Evolutionary conservation across 306 rosid genomes (phyloP), one percentile per base, ranked within the genome.

Genomic region (Malus sylvestris): DNA sequence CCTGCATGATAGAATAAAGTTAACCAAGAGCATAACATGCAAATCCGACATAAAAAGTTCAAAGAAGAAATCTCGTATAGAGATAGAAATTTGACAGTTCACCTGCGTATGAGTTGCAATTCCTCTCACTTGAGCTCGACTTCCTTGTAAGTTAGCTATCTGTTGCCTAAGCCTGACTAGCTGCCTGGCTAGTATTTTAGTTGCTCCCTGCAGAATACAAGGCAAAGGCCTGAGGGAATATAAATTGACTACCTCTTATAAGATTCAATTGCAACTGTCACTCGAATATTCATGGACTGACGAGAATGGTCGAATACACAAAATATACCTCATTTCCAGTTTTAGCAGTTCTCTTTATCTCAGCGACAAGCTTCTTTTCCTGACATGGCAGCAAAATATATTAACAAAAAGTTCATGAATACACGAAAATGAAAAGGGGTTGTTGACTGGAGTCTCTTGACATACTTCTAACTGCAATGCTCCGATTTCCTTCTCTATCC

Each of bases 61-160:
- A 62, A 73, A 46, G n/a, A 55, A 67, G 14, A 62, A 42, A 55
- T 42, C 32, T n/a, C 19, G 15, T 38, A 15, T 58, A 73, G 13
- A 42, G 35, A 63, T 10, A 42, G 27, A 60, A 74, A 63, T 38
- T 61, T 74, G 70, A 71, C 51, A 84, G 71, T 45, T 60, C 6
- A 93, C 99, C 96, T 96, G 98, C 2, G 99, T 96, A 77, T 96
- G 99, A 86, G 96, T 96, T 73, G 99, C 92, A 74, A 96, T 85
- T 80, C 99, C 99, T 88, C 98, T 91, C 96, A 96, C 91, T 84
- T 96, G 99, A 88, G 99, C 99, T 83, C 99, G 87, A 89, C 99
- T 93, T 55, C 98, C 96, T 81, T 93, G 99, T 79, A 96, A 93
- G 79, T 96, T 96, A 67, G 96, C 87, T 60, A 96, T 89, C 76